Percentiles rank a stretch among this genome's conserved stretches.
Evolutionary conservation across 306 rosid genomes (phyloP).

Genomic region (Cucumis melo): DNA sequence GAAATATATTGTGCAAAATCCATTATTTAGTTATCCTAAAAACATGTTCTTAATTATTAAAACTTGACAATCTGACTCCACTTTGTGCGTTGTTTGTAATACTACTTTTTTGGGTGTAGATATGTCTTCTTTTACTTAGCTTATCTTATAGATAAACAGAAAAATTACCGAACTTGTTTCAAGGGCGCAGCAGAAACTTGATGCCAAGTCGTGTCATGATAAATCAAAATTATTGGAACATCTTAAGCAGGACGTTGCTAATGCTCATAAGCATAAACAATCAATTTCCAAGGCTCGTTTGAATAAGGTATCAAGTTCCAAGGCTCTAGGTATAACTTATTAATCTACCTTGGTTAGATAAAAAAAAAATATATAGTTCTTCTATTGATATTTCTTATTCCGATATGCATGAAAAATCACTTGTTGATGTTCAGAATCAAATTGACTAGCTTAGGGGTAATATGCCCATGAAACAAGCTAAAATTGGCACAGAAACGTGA

Average conservation of each 20-base stretch:
- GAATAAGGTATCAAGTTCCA: conserved; percentile 45
- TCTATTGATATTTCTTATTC: too few relatives aligned
- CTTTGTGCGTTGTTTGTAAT: conserved; percentile 5
- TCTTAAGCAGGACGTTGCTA: conserved; percentile 77
- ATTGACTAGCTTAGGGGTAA: too few relatives aligned
- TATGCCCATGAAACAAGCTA: too few relatives aligned
- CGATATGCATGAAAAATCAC: too few relatives aligned
- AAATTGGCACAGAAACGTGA: too few relatives aligned
- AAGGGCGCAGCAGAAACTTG: conserved; percentile 90
- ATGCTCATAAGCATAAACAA: conserved; percentile 67
- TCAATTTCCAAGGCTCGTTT: conserved; percentile 53
- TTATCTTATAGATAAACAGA: conserved; percentile 73
- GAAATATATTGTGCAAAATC: background rate
- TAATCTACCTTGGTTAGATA: background rate
- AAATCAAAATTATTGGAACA: conserved; percentile 65
- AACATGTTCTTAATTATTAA: background rate
- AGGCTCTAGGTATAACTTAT: background rate
- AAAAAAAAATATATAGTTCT: background rate
- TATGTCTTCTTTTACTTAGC: conserved; percentile 32
- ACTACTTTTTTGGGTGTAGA: background rate
- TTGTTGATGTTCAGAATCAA: too few relatives aligned
- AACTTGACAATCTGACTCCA: background rate
- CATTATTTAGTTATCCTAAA: background rate
- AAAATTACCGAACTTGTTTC: conserved; percentile 65
- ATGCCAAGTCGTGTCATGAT: conserved; percentile 58